A percentile compares a stretch with the other conserved stretches of the same genome.
Conservation (phyloP, 1,284 basidiomycete genomes). For the Ustilago trichophora region DNA sequence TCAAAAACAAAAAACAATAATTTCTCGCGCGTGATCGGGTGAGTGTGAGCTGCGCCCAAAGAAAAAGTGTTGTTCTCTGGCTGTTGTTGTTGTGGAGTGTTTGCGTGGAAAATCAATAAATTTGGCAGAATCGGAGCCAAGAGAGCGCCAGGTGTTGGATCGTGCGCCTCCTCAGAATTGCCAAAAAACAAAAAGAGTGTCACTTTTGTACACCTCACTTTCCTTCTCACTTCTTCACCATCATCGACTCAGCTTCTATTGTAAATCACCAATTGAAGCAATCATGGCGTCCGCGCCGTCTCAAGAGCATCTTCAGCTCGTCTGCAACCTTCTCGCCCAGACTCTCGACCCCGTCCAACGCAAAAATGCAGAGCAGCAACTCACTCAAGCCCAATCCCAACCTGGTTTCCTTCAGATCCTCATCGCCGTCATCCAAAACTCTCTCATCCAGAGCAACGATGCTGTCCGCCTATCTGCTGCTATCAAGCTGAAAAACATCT, state of each 20-base stretch:
- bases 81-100: constrained; percentile 4
- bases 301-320: constrained; percentile 51
- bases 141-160: no score
- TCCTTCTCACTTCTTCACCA: not conserved
- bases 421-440: constrained; percentile 56
- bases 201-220: no score
- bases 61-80: constrained; percentile 22
- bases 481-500: constrained; percentile 65
- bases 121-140: no score
- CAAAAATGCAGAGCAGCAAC: constrained; percentile 55
- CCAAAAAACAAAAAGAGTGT: constrained; percentile 2
- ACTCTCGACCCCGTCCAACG: constrained; percentile 58
- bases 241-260: not conserved
- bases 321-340: constrained; percentile 56
- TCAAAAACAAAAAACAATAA: not conserved
- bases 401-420: constrained; percentile 58
- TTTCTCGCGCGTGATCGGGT: constrained; percentile 19
- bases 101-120: constrained; percentile 25
- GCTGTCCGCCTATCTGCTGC: constrained; percentile 62
- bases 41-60: no score
- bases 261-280: not conserved
- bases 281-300: constrained; percentile 25
- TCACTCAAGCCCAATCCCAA: constrained; percentile 53
- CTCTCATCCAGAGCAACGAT: constrained; percentile 23
- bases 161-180: no score